Base-by-base conservation (phyloP, 2,329 filamentous ascomycete genomes). In the Aspergillus viridinutans region DNA sequence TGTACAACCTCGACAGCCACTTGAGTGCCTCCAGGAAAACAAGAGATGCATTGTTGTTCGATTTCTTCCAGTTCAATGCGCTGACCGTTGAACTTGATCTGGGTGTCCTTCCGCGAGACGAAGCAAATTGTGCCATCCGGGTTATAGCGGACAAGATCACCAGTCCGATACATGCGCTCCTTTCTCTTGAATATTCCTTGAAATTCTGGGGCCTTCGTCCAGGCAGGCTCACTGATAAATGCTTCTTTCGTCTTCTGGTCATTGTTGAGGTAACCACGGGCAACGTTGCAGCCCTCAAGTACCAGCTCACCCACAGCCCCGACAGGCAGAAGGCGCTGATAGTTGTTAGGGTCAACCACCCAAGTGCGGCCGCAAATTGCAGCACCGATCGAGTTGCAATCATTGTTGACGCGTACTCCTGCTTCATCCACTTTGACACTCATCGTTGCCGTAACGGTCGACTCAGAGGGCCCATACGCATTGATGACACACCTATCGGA, bases 271-370 rank as follows among this genome's bases (percentile, higher is more conserved):
- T 81, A 81, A 4, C 74, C 80, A 14, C 71, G 71, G 1, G 72
- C 77, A 12, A 81, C 69, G 21, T 74, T 75, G 26, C 75, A 75
- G 3, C 79, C 78, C 61, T 80, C 77, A 1, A 82, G 57, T 0
- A 80, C 62, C 52, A 82, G 59, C 60, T 82, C 80, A 14, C 80
- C 80, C 8, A 78, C 69, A 20, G 72, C 72, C 7, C 80, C 80
- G 3, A 80, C 64, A 0, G 78, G 74, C 1, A 76, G 66, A 20
- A 78, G 68, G 1, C 69, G 65, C 50, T 76, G 66, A 52, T 67
- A 63, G 38, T 76, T 72, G 9, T 67, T 62, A 8, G 69, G 67
- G 57, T 78, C 74, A 9, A 75, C 74, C 50, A 77, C 67, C 76
- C 72, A 78, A 32, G 70, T 60, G 56, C 72, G 60, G 53, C 71